Percentiles rank a stretch among this genome's conserved stretches.
Evolutionary conservation across 768 basidiomycete species (phyloP).

Genomic region (Boletus vinaceobasis): DNA sequence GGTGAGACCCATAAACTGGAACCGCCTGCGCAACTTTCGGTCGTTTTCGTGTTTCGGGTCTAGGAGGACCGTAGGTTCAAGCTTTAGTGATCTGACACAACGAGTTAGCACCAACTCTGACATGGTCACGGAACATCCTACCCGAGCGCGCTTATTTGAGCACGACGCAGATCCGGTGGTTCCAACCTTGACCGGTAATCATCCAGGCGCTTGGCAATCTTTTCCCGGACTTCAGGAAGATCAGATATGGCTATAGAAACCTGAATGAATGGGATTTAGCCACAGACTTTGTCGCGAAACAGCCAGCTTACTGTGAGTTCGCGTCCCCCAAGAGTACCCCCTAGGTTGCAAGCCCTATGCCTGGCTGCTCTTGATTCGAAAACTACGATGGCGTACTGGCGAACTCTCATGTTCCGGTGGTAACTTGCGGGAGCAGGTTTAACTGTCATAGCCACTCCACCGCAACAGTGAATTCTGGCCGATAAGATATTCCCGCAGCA

Average conservation of each 20-base stretch:
- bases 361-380: constrained; percentile 40
- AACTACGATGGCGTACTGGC: constrained; percentile 51
- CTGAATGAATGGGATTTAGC: constrained; percentile 11
- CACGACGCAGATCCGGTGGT: constrained; percentile 19
- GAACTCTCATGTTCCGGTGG: constrained; percentile 38
- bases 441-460: constrained; percentile 28
- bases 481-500: constrained; percentile 23
- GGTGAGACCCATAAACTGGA: constrained; percentile 11
- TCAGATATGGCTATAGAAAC: constrained; percentile 28
- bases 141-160: constrained; percentile 22
- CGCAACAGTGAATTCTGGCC: constrained; percentile 29
- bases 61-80: constrained; percentile 27
- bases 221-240: constrained; percentile 33
- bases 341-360: constrained; percentile 39
- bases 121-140: constrained; percentile 1
- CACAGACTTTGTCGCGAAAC: background rate
- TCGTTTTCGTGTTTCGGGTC: constrained; percentile 7
- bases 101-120: constrained; percentile 1
- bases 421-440: constrained; percentile 23
- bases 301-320: constrained; percentile 39
- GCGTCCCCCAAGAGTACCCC: constrained; percentile 38
- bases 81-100: constrained; percentile 20
- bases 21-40: constrained; percentile 2
- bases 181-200: constrained; percentile 20
- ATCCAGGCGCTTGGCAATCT: constrained; percentile 24